Conservation (phyloP, 2,329 filamentous ascomycete genomes). For the Colletotrichum cuscutae region DNA sequence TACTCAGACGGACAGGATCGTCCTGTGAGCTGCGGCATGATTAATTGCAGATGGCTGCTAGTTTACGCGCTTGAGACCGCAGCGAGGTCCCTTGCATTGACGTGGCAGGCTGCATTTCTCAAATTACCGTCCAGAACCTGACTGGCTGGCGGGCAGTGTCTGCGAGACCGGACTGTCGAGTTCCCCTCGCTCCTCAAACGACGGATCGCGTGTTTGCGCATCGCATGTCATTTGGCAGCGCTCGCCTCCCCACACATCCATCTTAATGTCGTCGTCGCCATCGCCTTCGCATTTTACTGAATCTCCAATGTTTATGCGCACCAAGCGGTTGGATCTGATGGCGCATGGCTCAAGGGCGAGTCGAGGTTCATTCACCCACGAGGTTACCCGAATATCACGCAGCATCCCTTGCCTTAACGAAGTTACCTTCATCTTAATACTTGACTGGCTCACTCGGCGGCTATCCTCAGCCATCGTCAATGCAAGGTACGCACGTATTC, state of each 20-base stretch:
- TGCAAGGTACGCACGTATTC: not conserved
- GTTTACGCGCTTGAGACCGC: constrained; percentile 9
- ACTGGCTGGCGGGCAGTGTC: constrained; percentile 15
- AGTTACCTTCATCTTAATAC: constrained; percentile 11
- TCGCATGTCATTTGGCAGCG: constrained; percentile 5
- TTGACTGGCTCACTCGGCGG: not conserved
- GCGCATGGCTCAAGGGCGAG: not conserved
- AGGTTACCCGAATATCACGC: not conserved
- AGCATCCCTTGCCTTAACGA: constrained; percentile 17
- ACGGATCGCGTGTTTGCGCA: constrained; percentile 18
- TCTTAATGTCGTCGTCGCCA: not conserved
- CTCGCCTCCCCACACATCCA: constrained; percentile 9
- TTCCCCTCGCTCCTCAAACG: constrained; percentile 9
- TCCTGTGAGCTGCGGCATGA: constrained; percentile 20
- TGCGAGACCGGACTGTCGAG: constrained; percentile 25
- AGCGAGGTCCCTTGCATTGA: constrained; percentile 32
- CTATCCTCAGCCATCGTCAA: not conserved
- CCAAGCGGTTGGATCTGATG: not conserved
- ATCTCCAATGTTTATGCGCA: not conserved
- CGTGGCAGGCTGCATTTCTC: constrained; percentile 31
- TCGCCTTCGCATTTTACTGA: constrained; percentile 2
- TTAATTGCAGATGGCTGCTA: not conserved
- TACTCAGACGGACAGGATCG: not conserved
- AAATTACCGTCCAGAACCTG: constrained; percentile 21
- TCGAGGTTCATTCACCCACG: not conserved